A percentile compares a stretch with the other conserved stretches of the same genome.
These are phyloP conservation scores for Apium graveolens DNA, from an alignment of 129 eudicot species.

Conservation along the genomic window DNA sequence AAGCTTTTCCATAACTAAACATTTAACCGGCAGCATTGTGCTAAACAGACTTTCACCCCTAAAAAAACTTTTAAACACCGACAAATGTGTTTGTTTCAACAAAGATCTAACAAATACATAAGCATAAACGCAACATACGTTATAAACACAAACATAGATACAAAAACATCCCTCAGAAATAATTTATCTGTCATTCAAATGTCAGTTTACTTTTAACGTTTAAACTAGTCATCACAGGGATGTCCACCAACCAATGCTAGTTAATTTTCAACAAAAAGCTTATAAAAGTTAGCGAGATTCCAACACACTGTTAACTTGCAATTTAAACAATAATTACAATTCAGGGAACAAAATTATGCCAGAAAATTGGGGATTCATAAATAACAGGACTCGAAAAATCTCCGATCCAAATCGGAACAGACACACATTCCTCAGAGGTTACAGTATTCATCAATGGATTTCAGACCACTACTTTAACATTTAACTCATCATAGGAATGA, in stretches of 20 bases:
- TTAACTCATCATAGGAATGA: conserved; percentile 7
- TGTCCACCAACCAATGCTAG: neutral
- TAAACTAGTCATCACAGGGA: conserved; percentile 18
- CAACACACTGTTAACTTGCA: neutral
- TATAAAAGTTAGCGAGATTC: neutral
- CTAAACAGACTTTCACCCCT: neutral
- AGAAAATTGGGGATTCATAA: neutral
- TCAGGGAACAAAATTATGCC: too few relatives aligned
- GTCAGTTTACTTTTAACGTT: conserved; percentile 29
- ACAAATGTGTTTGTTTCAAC: neutral
- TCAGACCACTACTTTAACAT: conserved; percentile 12
- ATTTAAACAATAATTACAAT: too few relatives aligned
- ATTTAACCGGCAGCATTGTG: neutral
- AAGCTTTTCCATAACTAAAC: neutral
- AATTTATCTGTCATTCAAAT: neutral
- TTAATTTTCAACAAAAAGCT: neutral
- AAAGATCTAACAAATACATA: neutral
- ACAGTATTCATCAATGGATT: conserved; percentile 6
- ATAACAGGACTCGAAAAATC: too few relatives aligned
- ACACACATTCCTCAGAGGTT: conserved; percentile 4
- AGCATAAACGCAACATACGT: neutral
- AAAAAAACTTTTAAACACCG: neutral
- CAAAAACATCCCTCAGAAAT: conserved; percentile 1
- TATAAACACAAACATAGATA: neutral
- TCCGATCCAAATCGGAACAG: too few relatives aligned